These are phyloP conservation scores for Lecanicillium sp. DNA, from an alignment of 2,329 filamentous ascomycete species.

Conservation along the genomic window DNA sequence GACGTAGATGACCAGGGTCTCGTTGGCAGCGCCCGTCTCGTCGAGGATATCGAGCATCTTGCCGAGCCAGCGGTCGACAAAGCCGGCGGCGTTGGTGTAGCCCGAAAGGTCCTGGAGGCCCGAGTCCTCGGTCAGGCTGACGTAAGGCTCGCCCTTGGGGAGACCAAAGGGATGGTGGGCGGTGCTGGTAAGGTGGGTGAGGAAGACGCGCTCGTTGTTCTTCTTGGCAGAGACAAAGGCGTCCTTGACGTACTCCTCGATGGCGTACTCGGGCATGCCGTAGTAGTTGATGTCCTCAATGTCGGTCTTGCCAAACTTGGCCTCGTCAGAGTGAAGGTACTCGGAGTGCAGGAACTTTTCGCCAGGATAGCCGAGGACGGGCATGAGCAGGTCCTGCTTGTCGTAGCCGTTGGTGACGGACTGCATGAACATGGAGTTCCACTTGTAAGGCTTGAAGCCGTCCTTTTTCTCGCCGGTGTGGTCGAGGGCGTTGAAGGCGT, in stretches of 20 bases:
- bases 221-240: conserved; percentile 25
- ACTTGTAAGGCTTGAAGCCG: conserved; percentile 23
- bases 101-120: conserved; percentile 26
- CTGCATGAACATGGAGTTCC: conserved; percentile 29
- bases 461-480: conserved; percentile 7
- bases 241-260: conserved; percentile 29
- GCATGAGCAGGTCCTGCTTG: conserved; percentile 27
- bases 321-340: conserved; percentile 24
- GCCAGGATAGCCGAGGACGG: conserved; percentile 24
- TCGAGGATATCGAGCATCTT: conserved; percentile 26
- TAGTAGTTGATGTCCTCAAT: conserved; percentile 31
- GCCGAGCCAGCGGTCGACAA: conserved; percentile 28
- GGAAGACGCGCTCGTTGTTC: conserved; percentile 27
- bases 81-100: conserved; percentile 29
- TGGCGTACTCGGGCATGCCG: conserved; percentile 25
- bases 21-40: conserved; percentile 26
- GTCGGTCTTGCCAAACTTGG: conserved; percentile 25
- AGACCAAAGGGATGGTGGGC: conserved; percentile 29
- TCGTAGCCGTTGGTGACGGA: conserved; percentile 29
- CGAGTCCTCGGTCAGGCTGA: conserved; percentile 21
- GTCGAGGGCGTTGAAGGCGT: conserved; percentile 26
- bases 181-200: conserved; percentile 31
- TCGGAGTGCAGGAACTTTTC: conserved; percentile 24
- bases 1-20: conserved; percentile 27
- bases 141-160: conserved; percentile 23